These are phyloP conservation scores for Escallonia herrerae DNA, from an alignment of 129 eudicot genomes.

Conservation along the genomic window DNA sequence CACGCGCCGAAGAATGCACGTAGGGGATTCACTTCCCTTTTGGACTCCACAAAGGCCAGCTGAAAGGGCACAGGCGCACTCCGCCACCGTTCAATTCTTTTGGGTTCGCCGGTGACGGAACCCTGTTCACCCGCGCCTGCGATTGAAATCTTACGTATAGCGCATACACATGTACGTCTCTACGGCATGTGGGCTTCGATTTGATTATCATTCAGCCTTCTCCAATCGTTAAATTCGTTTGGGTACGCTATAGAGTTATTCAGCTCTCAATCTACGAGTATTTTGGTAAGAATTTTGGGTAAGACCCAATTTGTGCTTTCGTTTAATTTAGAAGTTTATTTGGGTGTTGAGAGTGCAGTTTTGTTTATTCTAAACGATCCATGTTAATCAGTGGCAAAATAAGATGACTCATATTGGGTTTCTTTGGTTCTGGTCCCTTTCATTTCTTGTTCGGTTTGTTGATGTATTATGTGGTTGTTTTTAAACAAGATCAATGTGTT, in stretches of 20 bases:
- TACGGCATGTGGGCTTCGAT: no score
- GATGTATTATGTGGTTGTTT: not conserved
- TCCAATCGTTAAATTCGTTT: not conserved
- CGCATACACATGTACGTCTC: not conserved
- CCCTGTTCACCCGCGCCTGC: conserved; percentile 2
- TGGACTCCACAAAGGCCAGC: no score
- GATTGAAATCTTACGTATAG: not conserved
- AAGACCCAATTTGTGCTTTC: conserved; percentile 3
- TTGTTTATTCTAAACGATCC: not conserved
- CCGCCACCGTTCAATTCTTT: conserved; percentile 25
- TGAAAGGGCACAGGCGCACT: not conserved
- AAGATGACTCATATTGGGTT: not conserved
- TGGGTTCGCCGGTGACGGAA: conserved; percentile 23
- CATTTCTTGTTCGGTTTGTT: not conserved
- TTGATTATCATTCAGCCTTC: no score
- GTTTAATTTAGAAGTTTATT: not conserved
- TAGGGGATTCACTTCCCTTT: not conserved
- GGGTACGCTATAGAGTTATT: conserved; percentile 13
- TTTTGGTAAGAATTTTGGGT: conserved; percentile 22
- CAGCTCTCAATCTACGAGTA: conserved; percentile 6
- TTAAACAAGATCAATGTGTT: not conserved
- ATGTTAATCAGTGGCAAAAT: no score
- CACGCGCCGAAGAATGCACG: conserved; percentile 16
- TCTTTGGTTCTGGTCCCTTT: no score
- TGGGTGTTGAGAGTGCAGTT: not conserved